These are phyloP conservation scores for Huntiella decipiens DNA, from an alignment of 2,329 filamentous ascomycete species.

Conservation along the genomic window DNA sequence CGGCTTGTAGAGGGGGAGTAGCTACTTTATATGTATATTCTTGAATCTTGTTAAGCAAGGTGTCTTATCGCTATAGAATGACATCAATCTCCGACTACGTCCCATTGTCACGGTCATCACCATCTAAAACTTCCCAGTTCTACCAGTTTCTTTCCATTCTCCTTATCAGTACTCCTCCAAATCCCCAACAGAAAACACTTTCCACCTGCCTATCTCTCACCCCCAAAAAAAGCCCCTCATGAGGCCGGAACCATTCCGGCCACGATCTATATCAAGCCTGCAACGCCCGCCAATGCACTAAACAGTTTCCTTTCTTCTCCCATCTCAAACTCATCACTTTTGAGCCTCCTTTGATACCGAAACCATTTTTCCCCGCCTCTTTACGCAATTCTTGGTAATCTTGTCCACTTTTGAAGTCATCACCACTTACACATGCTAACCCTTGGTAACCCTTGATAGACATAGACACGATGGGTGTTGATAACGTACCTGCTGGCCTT, in stretches of 20 bases:
- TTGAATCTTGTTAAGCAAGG: too few relatives aligned
- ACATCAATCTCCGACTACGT: not conserved
- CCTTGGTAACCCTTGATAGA: not conserved
- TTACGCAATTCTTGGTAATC: slow-evolving; percentile 9
- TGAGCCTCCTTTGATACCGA: not conserved
- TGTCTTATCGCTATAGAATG: too few relatives aligned
- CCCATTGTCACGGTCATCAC: not conserved
- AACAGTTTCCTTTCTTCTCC: not conserved
- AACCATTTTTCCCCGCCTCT: slow-evolving; percentile 13
- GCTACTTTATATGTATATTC: too few relatives aligned
- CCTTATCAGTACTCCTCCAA: not conserved
- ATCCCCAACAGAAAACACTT: not conserved
- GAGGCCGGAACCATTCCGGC: slow-evolving; percentile 16
- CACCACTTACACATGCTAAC: slow-evolving; percentile 9
- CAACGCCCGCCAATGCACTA: slow-evolving; percentile 1
- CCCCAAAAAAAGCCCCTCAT: not conserved
- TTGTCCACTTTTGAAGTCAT: slow-evolving; percentile 10
- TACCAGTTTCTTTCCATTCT: not conserved
- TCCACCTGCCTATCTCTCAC: not conserved
- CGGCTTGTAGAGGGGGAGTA: too few relatives aligned
- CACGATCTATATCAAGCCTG: slow-evolving; percentile 28
- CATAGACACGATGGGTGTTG: slow-evolving; percentile 9
- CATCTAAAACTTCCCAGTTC: not conserved
- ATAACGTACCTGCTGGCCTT: slow-evolving; percentile 12
- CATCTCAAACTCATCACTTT: not conserved